These are phyloP conservation scores for Suillus sp. DNA, from an alignment of 768 basidiomycete species.

Conservation along the genomic window DNA sequence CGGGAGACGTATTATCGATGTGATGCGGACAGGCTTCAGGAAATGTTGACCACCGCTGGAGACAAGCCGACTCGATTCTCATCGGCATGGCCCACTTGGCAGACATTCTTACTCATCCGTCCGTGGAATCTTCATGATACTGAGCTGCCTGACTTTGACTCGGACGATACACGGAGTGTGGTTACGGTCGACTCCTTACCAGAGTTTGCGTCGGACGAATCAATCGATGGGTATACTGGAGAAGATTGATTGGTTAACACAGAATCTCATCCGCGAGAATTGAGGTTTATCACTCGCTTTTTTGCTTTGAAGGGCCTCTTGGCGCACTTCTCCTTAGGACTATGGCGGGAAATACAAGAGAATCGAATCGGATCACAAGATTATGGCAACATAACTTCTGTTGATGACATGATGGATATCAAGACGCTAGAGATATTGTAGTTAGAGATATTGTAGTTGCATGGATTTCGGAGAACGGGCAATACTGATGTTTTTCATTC, in stretches of 20 bases:
- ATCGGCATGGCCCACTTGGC: not conserved
- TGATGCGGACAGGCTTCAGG: not conserved
- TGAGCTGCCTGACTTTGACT: not conserved
- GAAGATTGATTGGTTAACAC: not conserved
- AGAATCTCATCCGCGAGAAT: not conserved
- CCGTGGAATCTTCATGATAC: not conserved
- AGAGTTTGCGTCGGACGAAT: not conserved
- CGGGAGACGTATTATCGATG: not conserved
- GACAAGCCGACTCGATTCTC: not conserved
- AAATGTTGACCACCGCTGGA: not conserved
- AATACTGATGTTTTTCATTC: not conserved
- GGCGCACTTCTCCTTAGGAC: constrained; percentile 1
- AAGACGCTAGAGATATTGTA: constrained; percentile 5
- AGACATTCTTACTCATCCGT: not conserved
- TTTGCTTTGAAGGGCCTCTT: not conserved
- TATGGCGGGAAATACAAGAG: constrained; percentile 8
- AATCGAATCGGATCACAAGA: constrained; percentile 1
- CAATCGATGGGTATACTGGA: not conserved
- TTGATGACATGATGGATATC: not conserved
- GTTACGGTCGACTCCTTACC: not conserved
- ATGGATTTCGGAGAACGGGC: not conserved
- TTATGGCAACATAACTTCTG: not conserved
- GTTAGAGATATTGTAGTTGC: constrained; percentile 1
- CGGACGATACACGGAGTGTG: not conserved
- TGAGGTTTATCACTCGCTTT: not conserved